Conservation (phyloP, 768 basidiomycete genomes). For the Trametes maxima region DNA sequence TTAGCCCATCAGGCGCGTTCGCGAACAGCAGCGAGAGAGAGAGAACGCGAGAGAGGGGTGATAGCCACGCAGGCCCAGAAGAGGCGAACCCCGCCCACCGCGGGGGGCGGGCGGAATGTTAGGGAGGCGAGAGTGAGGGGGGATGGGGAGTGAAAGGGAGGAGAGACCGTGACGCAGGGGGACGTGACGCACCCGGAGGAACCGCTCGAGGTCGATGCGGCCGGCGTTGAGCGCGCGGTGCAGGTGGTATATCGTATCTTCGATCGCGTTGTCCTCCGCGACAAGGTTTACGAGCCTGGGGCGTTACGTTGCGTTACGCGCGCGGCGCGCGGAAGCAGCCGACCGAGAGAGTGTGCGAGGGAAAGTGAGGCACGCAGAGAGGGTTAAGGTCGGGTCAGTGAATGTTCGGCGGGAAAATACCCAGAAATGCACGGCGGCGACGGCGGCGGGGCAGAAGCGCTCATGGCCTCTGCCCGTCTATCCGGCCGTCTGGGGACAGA, state of each 20-base stretch:
- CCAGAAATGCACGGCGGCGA: constrained; percentile 1
- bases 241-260: constrained; percentile 97
- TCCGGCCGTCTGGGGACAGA: too few relatives aligned
- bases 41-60: constrained; percentile 14
- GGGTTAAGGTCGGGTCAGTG: constrained; percentile 15
- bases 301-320: neutral
- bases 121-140: constrained; percentile 6
- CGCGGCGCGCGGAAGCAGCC: neutral
- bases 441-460: neutral
- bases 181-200: constrained; percentile 71
- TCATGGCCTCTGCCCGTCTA: too few relatives aligned
- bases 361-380: neutral
- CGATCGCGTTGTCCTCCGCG: constrained; percentile 99
- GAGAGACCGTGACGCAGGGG: too few relatives aligned
- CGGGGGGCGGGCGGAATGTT: constrained; percentile 15
- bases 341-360: neutral
- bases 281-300: constrained; percentile 88
- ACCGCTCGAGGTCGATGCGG: constrained; percentile 91
- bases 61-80: constrained; percentile 24
- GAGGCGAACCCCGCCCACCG: constrained; percentile 15
- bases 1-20: constrained; percentile 1
- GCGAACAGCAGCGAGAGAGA: constrained; percentile 8
- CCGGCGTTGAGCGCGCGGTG: constrained; percentile 91
- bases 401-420: constrained; percentile 2
- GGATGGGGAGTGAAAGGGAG: neutral